phyloP scores from a whole-genome alignment of 371 early-diverging fungal genomes.

The Quaeritorhiza haematococci region DNA sequence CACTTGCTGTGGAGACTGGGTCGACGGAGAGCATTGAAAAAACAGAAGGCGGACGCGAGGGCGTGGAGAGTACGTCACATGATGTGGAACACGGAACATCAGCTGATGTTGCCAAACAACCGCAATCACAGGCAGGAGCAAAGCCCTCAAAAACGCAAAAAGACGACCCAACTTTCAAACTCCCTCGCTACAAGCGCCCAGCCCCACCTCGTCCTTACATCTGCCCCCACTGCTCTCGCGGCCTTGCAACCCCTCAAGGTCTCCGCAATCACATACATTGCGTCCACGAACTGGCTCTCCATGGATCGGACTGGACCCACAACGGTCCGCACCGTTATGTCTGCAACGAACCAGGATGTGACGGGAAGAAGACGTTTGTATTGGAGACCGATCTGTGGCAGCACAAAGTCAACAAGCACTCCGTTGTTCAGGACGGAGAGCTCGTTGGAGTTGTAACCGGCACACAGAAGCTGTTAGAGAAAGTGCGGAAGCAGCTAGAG shows the following conservation, averaged over 20 bases:
- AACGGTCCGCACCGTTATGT: conserved; percentile 8
- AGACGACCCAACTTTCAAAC: conserved; percentile 7
- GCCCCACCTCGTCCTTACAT: conserved; percentile 2
- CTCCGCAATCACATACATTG: conserved; percentile 41
- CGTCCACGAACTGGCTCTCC: conserved; percentile 32
- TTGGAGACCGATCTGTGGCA: conserved; percentile 27
- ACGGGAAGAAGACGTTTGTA: conserved; percentile 15
- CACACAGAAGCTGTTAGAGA: background rate
- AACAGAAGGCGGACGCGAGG: too few relatives aligned
- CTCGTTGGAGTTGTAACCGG: conserved; percentile 1
- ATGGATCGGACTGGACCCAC: conserved; percentile 31
- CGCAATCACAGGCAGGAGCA: too few relatives aligned
- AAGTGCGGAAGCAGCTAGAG: background rate
- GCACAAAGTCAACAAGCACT: conserved; percentile 40
- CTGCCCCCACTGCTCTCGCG: conserved; percentile 36
- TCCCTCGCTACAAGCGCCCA: conserved; percentile 4
- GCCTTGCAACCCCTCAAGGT: conserved; percentile 26
- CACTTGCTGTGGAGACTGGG: too few relatives aligned
- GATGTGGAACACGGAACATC: background rate
- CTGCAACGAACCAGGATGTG: conserved; percentile 5
- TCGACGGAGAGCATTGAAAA: too few relatives aligned
- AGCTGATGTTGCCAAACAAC: background rate
- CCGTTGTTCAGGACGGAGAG: conserved; percentile 20
- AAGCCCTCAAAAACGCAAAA: too few relatives aligned
- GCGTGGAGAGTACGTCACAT: background rate